phyloP scores from a whole-genome alignment of 805 yeast species.

The Candida ascalaphidarum region DNA sequence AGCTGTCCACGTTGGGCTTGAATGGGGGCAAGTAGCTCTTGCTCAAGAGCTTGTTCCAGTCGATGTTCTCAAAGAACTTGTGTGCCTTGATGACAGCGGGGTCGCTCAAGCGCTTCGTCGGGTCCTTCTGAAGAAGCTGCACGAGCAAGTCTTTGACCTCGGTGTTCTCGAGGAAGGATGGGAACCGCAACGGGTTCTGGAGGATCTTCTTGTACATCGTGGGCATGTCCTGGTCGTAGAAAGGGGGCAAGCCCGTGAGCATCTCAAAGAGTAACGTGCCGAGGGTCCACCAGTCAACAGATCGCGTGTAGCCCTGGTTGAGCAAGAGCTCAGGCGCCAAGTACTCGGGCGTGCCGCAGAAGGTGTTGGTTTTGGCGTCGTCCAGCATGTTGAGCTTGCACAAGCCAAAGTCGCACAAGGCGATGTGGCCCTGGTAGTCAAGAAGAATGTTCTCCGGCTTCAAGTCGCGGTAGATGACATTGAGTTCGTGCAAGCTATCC shows the following conservation, averaged over 20 bases:
- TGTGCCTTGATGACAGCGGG: slow-evolving; percentile 80
- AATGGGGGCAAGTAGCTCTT: slow-evolving; percentile 94
- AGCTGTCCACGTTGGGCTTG: slow-evolving; percentile 82
- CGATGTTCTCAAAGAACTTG: slow-evolving; percentile 79
- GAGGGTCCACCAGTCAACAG: slow-evolving; percentile 98
- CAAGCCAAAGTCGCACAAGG: slow-evolving; percentile 93
- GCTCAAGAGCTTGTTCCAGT: slow-evolving; percentile 75
- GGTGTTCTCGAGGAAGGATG: slow-evolving; percentile 68
- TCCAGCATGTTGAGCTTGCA: slow-evolving; percentile 93
- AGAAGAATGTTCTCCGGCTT: slow-evolving; percentile 93
- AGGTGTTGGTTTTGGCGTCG: slow-evolving; percentile 82
- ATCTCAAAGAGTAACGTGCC: slow-evolving; percentile 91
- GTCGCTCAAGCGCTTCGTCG: slow-evolving; percentile 69
- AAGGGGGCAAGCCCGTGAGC: slow-evolving; percentile 96
- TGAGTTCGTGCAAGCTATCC: slow-evolving; percentile 82
- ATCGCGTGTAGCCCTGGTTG: slow-evolving; percentile 91
- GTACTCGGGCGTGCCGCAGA: slow-evolving; percentile 98
- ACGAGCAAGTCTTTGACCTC: slow-evolving; percentile 77
- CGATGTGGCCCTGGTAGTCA: slow-evolving; percentile 97
- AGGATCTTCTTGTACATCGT: slow-evolving; percentile 91
- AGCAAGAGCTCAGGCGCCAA: slow-evolving; percentile 88
- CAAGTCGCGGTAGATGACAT: slow-evolving; percentile 90
- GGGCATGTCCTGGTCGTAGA: slow-evolving; percentile 88
- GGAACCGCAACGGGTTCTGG: slow-evolving; percentile 83
- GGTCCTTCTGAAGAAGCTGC: slow-evolving; percentile 77